Evolutionary conservation across 768 basidiomycete genomes (phyloP).

Genomic region (Russula sp.): DNA sequence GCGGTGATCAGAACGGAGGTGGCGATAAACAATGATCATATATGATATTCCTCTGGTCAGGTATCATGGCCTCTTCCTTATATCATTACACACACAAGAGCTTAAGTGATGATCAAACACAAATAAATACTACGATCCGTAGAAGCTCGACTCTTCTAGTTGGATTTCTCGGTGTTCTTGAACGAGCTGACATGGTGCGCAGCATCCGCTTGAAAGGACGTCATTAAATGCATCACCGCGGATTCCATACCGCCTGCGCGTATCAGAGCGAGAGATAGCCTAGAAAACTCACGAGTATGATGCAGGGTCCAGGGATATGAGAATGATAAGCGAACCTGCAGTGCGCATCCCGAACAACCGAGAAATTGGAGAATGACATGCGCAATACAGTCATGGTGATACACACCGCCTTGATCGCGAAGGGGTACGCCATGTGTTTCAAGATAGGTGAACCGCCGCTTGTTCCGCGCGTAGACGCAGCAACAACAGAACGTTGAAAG

Average conservation of each 20-base stretch:
- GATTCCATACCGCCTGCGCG: neutral
- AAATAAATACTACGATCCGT: neutral
- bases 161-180: constrained; percentile 2
- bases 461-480: neutral
- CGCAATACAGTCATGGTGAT: neutral
- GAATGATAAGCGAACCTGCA: neutral
- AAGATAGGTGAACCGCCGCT: neutral
- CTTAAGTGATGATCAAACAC: neutral
- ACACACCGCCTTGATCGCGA: neutral
- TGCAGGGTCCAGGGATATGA: neutral
- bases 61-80: neutral
- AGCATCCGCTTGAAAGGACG: neutral
- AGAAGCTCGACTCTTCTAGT: neutral
- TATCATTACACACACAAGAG: neutral
- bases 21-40: too few relatives aligned
- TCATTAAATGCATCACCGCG: neutral
- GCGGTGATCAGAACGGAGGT: too few relatives aligned
- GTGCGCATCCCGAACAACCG: neutral
- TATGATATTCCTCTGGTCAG: neutral
- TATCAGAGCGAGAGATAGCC: neutral
- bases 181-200: neutral
- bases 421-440: neutral
- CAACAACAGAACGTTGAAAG: neutral
- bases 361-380: neutral
- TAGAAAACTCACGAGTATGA: neutral